Evolutionary conservation across 2,329 filamentous ascomycete species (phyloP).

Genomic region (Xylariaceae sp.): DNA sequence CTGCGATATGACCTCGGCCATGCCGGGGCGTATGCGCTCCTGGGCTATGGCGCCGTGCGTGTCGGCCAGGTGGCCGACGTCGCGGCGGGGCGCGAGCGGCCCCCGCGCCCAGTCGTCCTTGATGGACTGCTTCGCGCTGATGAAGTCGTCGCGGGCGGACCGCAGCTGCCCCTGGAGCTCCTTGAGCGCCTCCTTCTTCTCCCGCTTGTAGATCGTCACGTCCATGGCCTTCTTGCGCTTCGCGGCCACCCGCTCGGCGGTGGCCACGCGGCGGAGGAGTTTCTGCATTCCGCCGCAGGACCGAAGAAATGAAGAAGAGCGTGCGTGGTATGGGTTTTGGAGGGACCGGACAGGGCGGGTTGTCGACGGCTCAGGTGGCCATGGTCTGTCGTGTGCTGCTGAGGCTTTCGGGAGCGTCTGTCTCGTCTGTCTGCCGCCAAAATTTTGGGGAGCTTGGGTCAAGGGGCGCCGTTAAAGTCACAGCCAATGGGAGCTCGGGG

Average conservation of each 20-base stretch:
- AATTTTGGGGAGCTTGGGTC: no score
- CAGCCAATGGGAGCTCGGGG: no score
- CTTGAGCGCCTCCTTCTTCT: conserved; percentile 15
- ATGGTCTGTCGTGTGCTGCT: no score
- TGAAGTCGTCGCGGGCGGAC: conserved; percentile 27
- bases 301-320: no score
- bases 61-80: conserved; percentile 52
- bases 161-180: conserved; percentile 19
- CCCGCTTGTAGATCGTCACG: conserved; percentile 12
- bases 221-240: conserved; percentile 25
- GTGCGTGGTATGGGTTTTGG: no score
- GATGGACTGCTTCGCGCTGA: conserved; percentile 46
- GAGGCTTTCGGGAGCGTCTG: no score
- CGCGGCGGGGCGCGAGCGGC: conserved; percentile 67
- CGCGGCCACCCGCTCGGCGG: conserved; percentile 28
- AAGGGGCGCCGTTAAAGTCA: no score
- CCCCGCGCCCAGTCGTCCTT: conserved; percentile 75
- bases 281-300: conserved; percentile 29
- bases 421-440: no score
- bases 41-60: conserved; percentile 51
- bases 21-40: conserved; percentile 23
- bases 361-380: no score
- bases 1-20: no score
- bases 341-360: no score
- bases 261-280: conserved; percentile 26